Percentiles rank a stretch among this genome's conserved stretches.
Conservation (phyloP, 768 basidiomycete species). For the Termitomyces sp. region DNA sequence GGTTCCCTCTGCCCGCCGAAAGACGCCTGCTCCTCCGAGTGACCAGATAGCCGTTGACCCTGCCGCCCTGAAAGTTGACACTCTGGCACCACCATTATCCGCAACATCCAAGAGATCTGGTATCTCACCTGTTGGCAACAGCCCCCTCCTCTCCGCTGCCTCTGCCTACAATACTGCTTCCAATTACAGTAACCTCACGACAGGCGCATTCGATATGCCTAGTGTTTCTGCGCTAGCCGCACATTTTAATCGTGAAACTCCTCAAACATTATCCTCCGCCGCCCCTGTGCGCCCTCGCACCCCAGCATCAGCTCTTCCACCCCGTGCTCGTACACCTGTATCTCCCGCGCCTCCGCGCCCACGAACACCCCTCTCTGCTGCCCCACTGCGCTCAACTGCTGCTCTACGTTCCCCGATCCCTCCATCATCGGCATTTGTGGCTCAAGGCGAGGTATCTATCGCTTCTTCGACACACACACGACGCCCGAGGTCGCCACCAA, state of each 20-base stretch:
- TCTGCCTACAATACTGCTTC: slow-evolving; percentile 12
- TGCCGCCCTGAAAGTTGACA: slow-evolving; percentile 6
- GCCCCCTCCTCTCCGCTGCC: slow-evolving; percentile 13
- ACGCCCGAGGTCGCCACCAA: slow-evolving; percentile 24
- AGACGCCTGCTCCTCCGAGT: slow-evolving; percentile 6
- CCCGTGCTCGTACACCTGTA: slow-evolving; percentile 53
- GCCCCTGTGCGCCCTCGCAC: slow-evolving; percentile 9
- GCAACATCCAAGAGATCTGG: slow-evolving; percentile 10
- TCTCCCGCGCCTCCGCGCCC: slow-evolving; percentile 14
- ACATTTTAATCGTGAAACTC: slow-evolving; percentile 4
- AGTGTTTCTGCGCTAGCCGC: slow-evolving; percentile 9
- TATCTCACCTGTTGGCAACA: slow-evolving; percentile 13
- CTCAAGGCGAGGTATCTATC: slow-evolving; percentile 16
- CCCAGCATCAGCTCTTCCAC: slow-evolving; percentile 34
- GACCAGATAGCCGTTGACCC: background rate
- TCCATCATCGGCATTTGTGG: slow-evolving; percentile 14
- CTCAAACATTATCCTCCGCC: slow-evolving; percentile 10
- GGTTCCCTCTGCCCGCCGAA: slow-evolving; percentile 14
- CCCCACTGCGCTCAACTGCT: slow-evolving; percentile 11
- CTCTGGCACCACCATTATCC: slow-evolving; percentile 11
- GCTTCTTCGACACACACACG: slow-evolving; percentile 25
- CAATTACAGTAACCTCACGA: slow-evolving; percentile 4
- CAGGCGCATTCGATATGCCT: slow-evolving; percentile 8
- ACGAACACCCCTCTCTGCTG: slow-evolving; percentile 13
- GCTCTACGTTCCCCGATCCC: slow-evolving; percentile 14